Conservation (phyloP, 148 eudicot species). For the Pharnaceum exiguum region DNA sequence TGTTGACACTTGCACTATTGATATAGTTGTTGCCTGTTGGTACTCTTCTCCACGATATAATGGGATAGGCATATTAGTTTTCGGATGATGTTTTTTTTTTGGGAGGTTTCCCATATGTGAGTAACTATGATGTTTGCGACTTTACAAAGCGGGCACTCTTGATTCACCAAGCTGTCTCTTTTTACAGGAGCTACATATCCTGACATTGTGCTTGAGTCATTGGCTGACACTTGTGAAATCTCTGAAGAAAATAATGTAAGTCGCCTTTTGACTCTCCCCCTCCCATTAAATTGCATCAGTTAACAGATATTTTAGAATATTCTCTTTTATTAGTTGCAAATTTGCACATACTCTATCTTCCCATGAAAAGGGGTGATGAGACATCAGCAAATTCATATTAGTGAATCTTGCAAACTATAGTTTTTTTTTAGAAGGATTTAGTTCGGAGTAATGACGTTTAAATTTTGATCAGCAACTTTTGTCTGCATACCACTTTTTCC, state of each 20-base stretch:
- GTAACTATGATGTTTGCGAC: not conserved
- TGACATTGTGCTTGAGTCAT: constrained; percentile 22
- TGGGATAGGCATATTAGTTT: too few species aligned
- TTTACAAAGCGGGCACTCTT: not conserved
- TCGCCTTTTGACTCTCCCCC: not conserved
- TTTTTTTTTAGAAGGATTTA: too few species aligned
- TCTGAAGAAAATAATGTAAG: constrained; percentile 36
- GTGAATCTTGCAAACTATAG: too few species aligned
- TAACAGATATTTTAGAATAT: not conserved
- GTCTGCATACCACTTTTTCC: not conserved
- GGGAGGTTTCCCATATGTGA: too few species aligned
- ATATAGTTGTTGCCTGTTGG: too few species aligned
- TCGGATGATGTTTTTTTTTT: too few species aligned
- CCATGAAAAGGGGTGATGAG: too few species aligned
- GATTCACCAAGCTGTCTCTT: constrained; percentile 3
- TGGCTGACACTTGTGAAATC: constrained; percentile 26
- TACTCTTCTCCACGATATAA: too few species aligned
- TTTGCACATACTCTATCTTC: too few species aligned
- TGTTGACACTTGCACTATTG: too few species aligned
- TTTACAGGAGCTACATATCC: constrained; percentile 44
- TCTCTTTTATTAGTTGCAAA: not conserved
- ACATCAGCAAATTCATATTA: too few species aligned
- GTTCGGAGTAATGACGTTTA: too few species aligned
- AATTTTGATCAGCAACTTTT: not conserved
- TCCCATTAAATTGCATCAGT: not conserved